Conservation (phyloP, 768 basidiomycete species). For the Lactarius sp. region DNA sequence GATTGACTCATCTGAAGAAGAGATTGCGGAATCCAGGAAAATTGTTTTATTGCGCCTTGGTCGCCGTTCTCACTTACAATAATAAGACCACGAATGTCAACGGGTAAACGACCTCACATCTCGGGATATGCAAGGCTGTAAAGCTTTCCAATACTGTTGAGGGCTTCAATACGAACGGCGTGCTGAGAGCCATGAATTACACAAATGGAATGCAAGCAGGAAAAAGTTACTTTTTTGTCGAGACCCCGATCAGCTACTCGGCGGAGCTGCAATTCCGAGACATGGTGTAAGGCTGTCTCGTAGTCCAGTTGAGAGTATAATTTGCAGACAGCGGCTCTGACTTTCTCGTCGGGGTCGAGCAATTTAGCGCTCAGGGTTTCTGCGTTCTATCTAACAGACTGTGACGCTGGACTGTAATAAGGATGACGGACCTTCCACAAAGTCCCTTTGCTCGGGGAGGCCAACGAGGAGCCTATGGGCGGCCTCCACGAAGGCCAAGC, state of each 20-base stretch:
- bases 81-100: background rate
- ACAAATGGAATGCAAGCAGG: background rate
- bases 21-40: conserved; percentile 87
- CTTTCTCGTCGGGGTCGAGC: conserved; percentile 85
- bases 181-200: conserved; percentile 34
- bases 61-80: conserved; percentile 71
- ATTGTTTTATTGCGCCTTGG: conserved; percentile 64
- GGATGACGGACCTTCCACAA: conserved; percentile 62
- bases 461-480: conserved; percentile 55
- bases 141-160: conserved; percentile 68
- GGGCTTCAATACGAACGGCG: conserved; percentile 67
- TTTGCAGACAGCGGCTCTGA: conserved; percentile 80
- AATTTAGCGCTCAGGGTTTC: conserved; percentile 62
- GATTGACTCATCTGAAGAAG: conserved; percentile 55
- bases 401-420: conserved; percentile 3
- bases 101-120: conserved; percentile 50
- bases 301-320: conserved; percentile 83
- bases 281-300: conserved; percentile 82
- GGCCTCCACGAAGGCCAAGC: conserved; percentile 75
- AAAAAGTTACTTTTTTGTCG: conserved; percentile 73
- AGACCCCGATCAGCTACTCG: conserved; percentile 63
- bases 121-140: conserved; percentile 82
- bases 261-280: conserved; percentile 57
- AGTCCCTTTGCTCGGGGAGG: conserved; percentile 60
- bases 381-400: conserved; percentile 28